Percentiles rank a stretch among this genome's conserved stretches.
Conservation (phyloP, 1,284 basidiomycete genomes). For the Microbotryum intermedium region DNA sequence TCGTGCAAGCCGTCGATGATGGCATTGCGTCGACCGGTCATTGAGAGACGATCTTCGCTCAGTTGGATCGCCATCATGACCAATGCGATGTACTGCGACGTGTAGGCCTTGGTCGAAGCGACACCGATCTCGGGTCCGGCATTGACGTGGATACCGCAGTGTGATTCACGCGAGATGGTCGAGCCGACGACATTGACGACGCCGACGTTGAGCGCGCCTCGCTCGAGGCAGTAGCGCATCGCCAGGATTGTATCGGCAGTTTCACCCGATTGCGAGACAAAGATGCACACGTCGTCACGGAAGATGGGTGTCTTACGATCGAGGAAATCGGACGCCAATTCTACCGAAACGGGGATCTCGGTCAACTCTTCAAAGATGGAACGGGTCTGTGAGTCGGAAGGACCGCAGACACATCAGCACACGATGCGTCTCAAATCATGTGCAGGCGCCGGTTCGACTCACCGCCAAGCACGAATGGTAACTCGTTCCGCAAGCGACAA, state of each 20-base stretch:
- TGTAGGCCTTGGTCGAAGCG: conserved; percentile 99
- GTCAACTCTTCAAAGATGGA: conserved; percentile 98
- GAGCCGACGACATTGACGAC: conserved; percentile 97
- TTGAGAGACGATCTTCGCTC: conserved; percentile 90
- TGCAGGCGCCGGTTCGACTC: conserved; percentile 22
- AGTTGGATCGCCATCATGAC: conserved; percentile 97
- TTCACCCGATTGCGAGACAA: conserved; percentile 96
- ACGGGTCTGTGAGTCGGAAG: conserved; percentile 52
- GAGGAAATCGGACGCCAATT: conserved; percentile 96
- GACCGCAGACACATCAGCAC: not conserved
- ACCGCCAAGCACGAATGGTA: conserved; percentile 93
- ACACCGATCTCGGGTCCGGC: conserved; percentile 99
- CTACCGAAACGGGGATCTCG: conserved; percentile 95
- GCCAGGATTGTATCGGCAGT: conserved; percentile 97
- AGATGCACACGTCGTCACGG: conserved; percentile 95
- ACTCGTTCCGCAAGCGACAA: conserved; percentile 94
- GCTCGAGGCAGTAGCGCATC: conserved; percentile 90
- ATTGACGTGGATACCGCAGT: conserved; percentile 99
- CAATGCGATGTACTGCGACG: conserved; percentile 96
- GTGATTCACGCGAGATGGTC: conserved; percentile 78
- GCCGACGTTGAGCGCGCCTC: conserved; percentile 91
- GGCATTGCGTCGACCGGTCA: conserved; percentile 78
- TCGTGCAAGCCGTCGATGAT: conserved; percentile 92
- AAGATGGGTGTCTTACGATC: conserved; percentile 99
- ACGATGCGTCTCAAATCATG: not conserved